phyloP scores from a whole-genome alignment of 176 grass and related monocot species.

The Microstegium vimineum region DNA sequence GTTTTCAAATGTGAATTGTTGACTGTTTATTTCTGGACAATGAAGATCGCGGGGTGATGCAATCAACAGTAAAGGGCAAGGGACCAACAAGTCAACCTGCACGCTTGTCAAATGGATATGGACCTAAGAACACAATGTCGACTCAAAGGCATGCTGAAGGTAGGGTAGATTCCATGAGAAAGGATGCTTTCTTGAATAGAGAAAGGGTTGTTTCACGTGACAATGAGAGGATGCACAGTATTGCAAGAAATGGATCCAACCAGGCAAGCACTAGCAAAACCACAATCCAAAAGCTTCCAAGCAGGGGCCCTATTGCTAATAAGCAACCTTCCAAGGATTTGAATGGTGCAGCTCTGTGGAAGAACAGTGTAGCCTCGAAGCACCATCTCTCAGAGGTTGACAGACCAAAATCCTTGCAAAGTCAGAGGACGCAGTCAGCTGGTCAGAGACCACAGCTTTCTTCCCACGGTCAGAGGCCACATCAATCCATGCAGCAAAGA shows the following conservation, averaged over 20 bases:
- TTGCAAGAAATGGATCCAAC: constrained; percentile 44
- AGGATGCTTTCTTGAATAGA: constrained; percentile 23
- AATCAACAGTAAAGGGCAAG: constrained; percentile 41
- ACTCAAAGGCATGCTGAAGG: constrained; percentile 29
- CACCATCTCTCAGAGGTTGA: constrained; percentile 25
- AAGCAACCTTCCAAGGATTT: constrained; percentile 52
- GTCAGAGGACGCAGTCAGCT: constrained; percentile 35
- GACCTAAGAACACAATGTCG: constrained; percentile 39
- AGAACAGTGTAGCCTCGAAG: constrained; percentile 28
- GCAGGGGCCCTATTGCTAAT: constrained; percentile 21
- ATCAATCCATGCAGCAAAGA: constrained; percentile 2
- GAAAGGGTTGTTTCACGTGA: constrained; percentile 26
- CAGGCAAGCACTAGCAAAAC: constrained; percentile 36
- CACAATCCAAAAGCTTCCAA: constrained; percentile 38
- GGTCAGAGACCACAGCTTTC: constrained; percentile 31
- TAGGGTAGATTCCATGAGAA: constrained; percentile 42
- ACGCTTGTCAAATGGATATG: constrained; percentile 44
- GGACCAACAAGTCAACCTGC: constrained; percentile 31
- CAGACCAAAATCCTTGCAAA: constrained; percentile 26
- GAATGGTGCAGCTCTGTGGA: constrained; percentile 38
- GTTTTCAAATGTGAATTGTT: constrained; percentile 8
- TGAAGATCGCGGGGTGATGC: constrained; percentile 33
- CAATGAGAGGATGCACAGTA: constrained; percentile 30
- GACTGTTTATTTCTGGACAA: constrained; percentile 21
- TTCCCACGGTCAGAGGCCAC: constrained; percentile 36